Conservation (phyloP, 495 filamentous ascomycete genomes). For the Apodospora peruviana region DNA sequence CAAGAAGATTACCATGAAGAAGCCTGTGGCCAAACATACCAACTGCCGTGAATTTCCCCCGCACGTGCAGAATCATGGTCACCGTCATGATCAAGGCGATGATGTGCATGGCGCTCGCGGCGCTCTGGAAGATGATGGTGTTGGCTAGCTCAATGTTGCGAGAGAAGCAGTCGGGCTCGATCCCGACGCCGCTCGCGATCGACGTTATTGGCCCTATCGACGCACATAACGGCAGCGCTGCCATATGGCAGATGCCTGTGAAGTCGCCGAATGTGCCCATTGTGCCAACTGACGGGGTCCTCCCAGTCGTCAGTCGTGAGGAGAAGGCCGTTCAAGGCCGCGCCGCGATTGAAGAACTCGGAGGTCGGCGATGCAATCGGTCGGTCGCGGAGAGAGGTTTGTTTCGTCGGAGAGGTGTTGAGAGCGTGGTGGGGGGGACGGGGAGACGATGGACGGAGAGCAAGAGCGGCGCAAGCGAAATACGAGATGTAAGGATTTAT, state of each 20-base stretch:
- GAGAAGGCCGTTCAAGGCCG: neutral
- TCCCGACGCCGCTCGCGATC: slow-evolving; percentile 65
- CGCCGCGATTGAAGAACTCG: neutral
- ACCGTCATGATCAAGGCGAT: slow-evolving; percentile 85
- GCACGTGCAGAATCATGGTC: slow-evolving; percentile 94
- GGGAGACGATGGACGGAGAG: neutral
- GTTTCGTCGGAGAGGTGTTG: neutral
- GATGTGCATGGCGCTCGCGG: slow-evolving; percentile 88
- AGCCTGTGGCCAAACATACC: too few relatives aligned
- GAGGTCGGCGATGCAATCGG: neutral
- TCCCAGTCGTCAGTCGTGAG: too few relatives aligned
- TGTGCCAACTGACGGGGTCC: slow-evolving; percentile 55
- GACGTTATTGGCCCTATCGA: slow-evolving; percentile 62
- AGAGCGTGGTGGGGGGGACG: neutral
- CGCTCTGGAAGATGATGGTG: slow-evolving; percentile 95
- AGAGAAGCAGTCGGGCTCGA: slow-evolving; percentile 87
- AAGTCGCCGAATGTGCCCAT: slow-evolving; percentile 96
- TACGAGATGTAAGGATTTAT: neutral
- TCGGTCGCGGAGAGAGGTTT: neutral
- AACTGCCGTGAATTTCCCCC: slow-evolving; percentile 97
- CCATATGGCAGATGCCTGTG: slow-evolving; percentile 75
- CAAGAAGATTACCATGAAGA: too few relatives aligned
- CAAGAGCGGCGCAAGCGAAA: neutral
- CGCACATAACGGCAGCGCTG: slow-evolving; percentile 80
- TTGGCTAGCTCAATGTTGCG: slow-evolving; percentile 95